Evolutionary conservation across 352 stramenopile species (phyloP), one percentile per base, ranked within the genome.

Genomic region (Pythium utonaiense): DNA sequence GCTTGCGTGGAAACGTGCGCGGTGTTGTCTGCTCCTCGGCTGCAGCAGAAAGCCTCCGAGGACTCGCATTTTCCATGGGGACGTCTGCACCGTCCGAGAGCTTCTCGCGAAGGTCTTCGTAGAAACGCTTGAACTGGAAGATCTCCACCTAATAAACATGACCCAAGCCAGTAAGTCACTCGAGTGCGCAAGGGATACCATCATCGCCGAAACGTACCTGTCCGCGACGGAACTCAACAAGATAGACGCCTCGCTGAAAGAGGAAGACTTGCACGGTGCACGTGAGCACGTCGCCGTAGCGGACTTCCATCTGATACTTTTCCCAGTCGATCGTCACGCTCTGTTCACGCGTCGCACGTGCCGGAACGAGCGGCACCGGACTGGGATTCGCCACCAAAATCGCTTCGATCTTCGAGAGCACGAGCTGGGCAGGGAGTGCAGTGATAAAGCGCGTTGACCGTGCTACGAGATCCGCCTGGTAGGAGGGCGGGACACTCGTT

Each of bases 41-140:
- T 10, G 28, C 28, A 33, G 28, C 28, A 33, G 40, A 47, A 10
- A 47, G 40, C 0, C 40, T 17, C 24, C 40, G 40, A 25, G 40
- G 40, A 47, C 40, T 47, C 25, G 53, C 21, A 22, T 64, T 48
- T 3, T 45, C n/a, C 4, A 28, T 24, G 34, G 50, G 60, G 4
- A 61, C 10, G 12, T 84, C 71, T 40, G 80, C 73, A 34, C 72
- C 70, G 64, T 84, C 73, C 7, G 78, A 77, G 28, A 94, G 74
- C 25, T 81, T 74, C 13, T 71, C 70, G 33, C 81, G 83, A 17
- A 94, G 80, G 33, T 88, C 80, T 61, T 94, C 78, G 63, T 92
- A 94, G 55, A 93, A 94, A 44, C 85, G 80, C 63, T 95, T 93
- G 65, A 95, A 95, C 60, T 89, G 71, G 57, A 95, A 95, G 50